Conservation (phyloP, 1,139 yeast genomes). For the Nakaseomyces uthaithaninus region DNA sequence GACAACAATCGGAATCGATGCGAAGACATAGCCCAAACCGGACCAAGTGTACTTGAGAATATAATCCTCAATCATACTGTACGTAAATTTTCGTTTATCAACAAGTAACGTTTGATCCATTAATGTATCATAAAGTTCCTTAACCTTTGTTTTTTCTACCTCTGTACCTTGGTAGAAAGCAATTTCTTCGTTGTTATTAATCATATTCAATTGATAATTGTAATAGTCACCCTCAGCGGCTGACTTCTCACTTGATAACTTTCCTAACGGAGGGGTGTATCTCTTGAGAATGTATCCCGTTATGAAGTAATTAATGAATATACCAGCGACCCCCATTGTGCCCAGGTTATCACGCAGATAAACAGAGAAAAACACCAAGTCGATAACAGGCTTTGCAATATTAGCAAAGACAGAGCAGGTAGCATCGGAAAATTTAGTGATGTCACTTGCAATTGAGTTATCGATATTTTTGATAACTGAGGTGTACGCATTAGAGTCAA, state of each 20-base stretch:
- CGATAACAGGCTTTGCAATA: slow-evolving; percentile 87
- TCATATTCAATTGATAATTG: slow-evolving; percentile 76
- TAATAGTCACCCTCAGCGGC: slow-evolving; percentile 83
- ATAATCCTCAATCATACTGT: slow-evolving; percentile 76
- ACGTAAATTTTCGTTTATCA: slow-evolving; percentile 43
- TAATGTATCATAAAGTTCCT: slow-evolving; percentile 49
- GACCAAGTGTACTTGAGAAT: slow-evolving; percentile 91
- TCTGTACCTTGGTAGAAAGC: slow-evolving; percentile 87
- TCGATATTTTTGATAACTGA: slow-evolving; percentile 43
- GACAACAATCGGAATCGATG: slow-evolving; percentile 74
- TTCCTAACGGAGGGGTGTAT: slow-evolving; percentile 83
- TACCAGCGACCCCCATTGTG: slow-evolving; percentile 72
- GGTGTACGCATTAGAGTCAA: slow-evolving; percentile 36
- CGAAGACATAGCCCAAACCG: slow-evolving; percentile 83
- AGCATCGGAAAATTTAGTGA: slow-evolving; percentile 73
- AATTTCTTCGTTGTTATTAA: slow-evolving; percentile 86
- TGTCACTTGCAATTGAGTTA: slow-evolving; percentile 79
- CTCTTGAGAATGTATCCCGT: slow-evolving; percentile 70
- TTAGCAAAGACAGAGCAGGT: slow-evolving; percentile 78
- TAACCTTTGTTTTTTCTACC: slow-evolving; percentile 66
- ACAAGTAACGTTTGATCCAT: slow-evolving; percentile 43
- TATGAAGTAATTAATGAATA: slow-evolving; percentile 67
- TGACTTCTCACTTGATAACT: slow-evolving; percentile 62
- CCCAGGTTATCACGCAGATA: slow-evolving; percentile 83
- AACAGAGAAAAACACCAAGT: slow-evolving; percentile 75